Conservation (phyloP, 2,329 filamentous ascomycete genomes). For the Penicillium decumbens region DNA sequence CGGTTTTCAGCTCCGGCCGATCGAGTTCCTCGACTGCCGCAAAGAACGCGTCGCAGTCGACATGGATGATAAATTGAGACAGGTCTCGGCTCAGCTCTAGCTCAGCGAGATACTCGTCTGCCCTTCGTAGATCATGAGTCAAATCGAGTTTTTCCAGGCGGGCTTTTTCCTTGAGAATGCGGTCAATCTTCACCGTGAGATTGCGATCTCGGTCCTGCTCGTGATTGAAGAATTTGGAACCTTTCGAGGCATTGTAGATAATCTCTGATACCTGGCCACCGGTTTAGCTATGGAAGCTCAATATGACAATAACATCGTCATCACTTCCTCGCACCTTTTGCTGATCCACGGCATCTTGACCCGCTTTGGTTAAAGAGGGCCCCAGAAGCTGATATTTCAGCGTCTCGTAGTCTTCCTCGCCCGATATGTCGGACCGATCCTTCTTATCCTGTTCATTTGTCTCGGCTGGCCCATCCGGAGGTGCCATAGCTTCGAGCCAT, state of each 20-base stretch:
- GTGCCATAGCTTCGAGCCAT: conserved; percentile 23
- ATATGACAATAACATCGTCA: neutral
- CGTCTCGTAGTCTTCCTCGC: conserved; percentile 50
- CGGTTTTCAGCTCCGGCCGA: conserved; percentile 73
- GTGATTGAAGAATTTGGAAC: conserved; percentile 91
- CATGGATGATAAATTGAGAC: conserved; percentile 78
- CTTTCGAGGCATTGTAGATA: conserved; percentile 94
- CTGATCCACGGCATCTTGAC: conserved; percentile 91
- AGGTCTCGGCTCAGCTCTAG: conserved; percentile 76
- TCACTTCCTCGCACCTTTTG: conserved; percentile 56
- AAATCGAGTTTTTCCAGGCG: conserved; percentile 73
- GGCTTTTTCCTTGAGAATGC: conserved; percentile 69
- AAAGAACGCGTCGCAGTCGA: conserved; percentile 97
- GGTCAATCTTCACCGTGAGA: conserved; percentile 79
- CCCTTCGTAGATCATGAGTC: conserved; percentile 65
- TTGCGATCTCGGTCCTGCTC: conserved; percentile 78
- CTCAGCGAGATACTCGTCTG: conserved; percentile 74
- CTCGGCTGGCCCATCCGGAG: conserved; percentile 16
- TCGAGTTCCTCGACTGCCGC: conserved; percentile 86
- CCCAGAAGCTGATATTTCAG: conserved; percentile 88
- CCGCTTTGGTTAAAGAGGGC: conserved; percentile 87
- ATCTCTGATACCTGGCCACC: conserved; percentile 74
- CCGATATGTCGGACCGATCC: neutral
- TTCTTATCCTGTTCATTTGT: neutral
- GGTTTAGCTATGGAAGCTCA: neutral